These are phyloP conservation scores for Sedum album DNA, from an alignment of 164 flowering plant species.

Conservation along the genomic window DNA sequence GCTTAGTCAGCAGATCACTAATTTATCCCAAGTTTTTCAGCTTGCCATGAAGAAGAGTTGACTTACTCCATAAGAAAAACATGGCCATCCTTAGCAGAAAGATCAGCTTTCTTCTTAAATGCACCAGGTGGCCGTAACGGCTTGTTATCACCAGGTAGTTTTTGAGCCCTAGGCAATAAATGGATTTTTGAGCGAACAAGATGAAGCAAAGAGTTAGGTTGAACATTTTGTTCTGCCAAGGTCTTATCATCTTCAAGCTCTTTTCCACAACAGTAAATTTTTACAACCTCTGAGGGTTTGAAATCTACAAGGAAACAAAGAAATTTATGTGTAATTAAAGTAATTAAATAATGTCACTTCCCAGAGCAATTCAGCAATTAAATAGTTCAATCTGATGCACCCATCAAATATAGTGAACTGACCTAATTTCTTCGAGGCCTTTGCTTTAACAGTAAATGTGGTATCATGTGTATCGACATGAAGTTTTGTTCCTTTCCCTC, in stretches of 20 bases:
- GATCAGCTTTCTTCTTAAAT: constrained; percentile 93
- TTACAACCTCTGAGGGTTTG: constrained; percentile 64
- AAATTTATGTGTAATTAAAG: neutral
- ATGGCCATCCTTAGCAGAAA: constrained; percentile 93
- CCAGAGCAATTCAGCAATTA: neutral
- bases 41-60: neutral
- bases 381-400: neutral
- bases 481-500: constrained; percentile 89
- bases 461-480: constrained; percentile 82
- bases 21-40: neutral
- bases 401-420: constrained; percentile 4
- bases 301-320: constrained; percentile 46
- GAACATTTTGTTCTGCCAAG: constrained; percentile 69
- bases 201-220: constrained; percentile 86
- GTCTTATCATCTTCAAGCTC: constrained; percentile 75
- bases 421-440: constrained; percentile 95
- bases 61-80: constrained; percentile 97
- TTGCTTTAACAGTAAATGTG: constrained; percentile 57
- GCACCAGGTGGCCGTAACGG: constrained; percentile 98
- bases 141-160: constrained; percentile 84
- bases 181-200: constrained; percentile 83
- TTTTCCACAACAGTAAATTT: constrained; percentile 63
- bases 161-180: constrained; percentile 79
- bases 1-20: neutral
- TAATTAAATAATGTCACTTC: neutral